phyloP scores from a whole-genome alignment of 805 yeast species.

The Kuraishia borneana region DNA sequence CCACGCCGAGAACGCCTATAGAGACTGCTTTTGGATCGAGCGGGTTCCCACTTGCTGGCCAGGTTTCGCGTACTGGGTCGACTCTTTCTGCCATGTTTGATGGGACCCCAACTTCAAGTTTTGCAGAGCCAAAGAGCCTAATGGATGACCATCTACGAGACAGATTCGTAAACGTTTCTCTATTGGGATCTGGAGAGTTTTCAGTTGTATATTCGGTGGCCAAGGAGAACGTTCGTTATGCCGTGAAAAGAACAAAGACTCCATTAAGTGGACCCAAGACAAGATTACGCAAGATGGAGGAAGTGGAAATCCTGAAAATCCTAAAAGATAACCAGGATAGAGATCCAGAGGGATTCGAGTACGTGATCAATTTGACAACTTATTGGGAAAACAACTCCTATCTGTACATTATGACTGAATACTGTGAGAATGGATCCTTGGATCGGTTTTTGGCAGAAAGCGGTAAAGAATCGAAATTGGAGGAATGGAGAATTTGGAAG shows the following conservation, averaged over 20 bases:
- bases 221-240: slow-evolving; percentile 58
- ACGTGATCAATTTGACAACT: slow-evolving; percentile 67
- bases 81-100: not conserved
- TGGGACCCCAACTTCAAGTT: not conserved
- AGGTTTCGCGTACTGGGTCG: not conserved
- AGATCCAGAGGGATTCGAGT: slow-evolving; percentile 57
- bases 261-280: slow-evolving; percentile 49
- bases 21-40: slow-evolving; percentile 9
- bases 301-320: slow-evolving; percentile 55
- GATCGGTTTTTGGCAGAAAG: slow-evolving; percentile 71
- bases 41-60: slow-evolving; percentile 2
- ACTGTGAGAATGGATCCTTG: slow-evolving; percentile 83
- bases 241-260: slow-evolving; percentile 78
- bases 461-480: slow-evolving; percentile 66
- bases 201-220: slow-evolving; percentile 79
- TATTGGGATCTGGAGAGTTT: slow-evolving; percentile 81
- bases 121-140: slow-evolving; percentile 6
- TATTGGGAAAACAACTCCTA: slow-evolving; percentile 76
- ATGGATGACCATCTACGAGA: slow-evolving; percentile 33
- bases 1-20: slow-evolving; percentile 17
- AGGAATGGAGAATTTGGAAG: slow-evolving; percentile 98
- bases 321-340: slow-evolving; percentile 26
- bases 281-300: slow-evolving; percentile 54
- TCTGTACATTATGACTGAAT: slow-evolving; percentile 88
- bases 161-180: slow-evolving; percentile 52